Evolutionary conservation across 371 early-diverging fungal genomes (phyloP), one percentile per base, ranked within the genome.

Genomic region (Choanephora cucurbitarum): DNA sequence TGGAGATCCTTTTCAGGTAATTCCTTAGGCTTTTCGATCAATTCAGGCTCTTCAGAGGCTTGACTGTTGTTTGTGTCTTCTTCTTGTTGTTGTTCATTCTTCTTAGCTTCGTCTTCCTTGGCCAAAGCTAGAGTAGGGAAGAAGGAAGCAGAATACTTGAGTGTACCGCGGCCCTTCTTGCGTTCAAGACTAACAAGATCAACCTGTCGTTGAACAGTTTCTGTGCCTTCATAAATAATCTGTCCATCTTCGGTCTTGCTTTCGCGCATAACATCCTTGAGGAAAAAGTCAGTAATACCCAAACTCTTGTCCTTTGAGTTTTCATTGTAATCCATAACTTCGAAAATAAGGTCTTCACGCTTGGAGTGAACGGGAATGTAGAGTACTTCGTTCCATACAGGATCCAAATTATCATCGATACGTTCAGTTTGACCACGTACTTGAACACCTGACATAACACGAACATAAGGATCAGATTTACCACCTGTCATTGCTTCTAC

Each of bases 391-490:
- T 95, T 84, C 93, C 94, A 97, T 15, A 84, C 83, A 2, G 96
- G 97, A 62, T 92, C 87, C 55, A 92, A 62, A 44, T 87, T 82
- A 58, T 84, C 82, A 23, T 79, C 68, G 37, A 91, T 82, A 46
- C 82, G 78, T 37, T 88, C 84, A 13, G 93, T 91, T 37, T 80
- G 79, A 32, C 78, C 85, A 32, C 81, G 78, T 18, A 60, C 51
- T 66, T 75, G 86, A 67, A 79, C 81, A 32, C 81, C 88, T 19
- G 85, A 73, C 58, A 86, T 79, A 32, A 91, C 73, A 55, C 79
- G 73, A 15, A 90, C 84, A 63, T 91, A 95, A 17, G 96, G 97
- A 64, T 97, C 95, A 3, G 91, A 89, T 63, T 86, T 88, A 55
- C 93, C 90, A 14, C 83, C 83, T 13, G 71, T 70, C 54, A 83